Percentiles rank a stretch among this genome's conserved stretches.
Evolutionary conservation across 305 asterid genomes (phyloP).

Genomic region (Solanum aculeatissimum): DNA sequence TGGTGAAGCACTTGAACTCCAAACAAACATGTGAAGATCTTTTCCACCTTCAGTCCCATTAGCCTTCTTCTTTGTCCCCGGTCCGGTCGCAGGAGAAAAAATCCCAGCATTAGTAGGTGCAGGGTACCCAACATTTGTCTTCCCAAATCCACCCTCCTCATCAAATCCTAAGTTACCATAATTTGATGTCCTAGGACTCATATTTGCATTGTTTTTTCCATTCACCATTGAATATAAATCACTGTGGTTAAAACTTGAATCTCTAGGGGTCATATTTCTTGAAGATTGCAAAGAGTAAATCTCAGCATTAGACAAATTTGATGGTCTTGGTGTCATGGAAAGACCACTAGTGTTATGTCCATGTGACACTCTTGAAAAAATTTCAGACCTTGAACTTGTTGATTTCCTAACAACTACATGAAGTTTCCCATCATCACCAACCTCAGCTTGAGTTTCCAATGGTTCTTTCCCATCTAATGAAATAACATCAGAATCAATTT

Average conservation of each 20-base stretch:
- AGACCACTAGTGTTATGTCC: slow-evolving; percentile 35
- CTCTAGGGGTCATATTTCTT: slow-evolving; percentile 59
- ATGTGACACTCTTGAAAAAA: slow-evolving; percentile 41
- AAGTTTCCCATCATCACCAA: slow-evolving; percentile 56
- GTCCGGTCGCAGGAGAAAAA: slow-evolving; percentile 59
- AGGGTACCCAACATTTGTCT: slow-evolving; percentile 50
- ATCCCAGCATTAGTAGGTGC: slow-evolving; percentile 62
- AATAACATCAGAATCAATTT: slow-evolving; percentile 52
- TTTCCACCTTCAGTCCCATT: slow-evolving; percentile 27
- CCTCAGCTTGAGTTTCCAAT: slow-evolving; percentile 47
- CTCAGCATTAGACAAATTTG: slow-evolving; percentile 61
- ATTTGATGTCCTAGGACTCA: slow-evolving; percentile 44
- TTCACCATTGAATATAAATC: slow-evolving; percentile 53
- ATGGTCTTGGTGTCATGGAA: slow-evolving; percentile 44
- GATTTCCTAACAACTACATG: slow-evolving; percentile 60
- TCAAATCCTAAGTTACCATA: slow-evolving; percentile 34
- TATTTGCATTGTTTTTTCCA: slow-evolving; percentile 33
- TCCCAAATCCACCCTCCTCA: slow-evolving; percentile 34
- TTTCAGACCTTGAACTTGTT: slow-evolving; percentile 50
- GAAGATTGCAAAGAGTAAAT: slow-evolving; percentile 62
- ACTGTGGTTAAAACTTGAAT: slow-evolving; percentile 46
- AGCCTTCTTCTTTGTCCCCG: slow-evolving; percentile 32
- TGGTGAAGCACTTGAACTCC: slow-evolving; percentile 72
- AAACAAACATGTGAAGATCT: slow-evolving; percentile 68
- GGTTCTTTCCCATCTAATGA: slow-evolving; percentile 62